Base-by-base conservation (phyloP, 2,329 filamentous ascomycete species). In the Phialophora expanda region DNA sequence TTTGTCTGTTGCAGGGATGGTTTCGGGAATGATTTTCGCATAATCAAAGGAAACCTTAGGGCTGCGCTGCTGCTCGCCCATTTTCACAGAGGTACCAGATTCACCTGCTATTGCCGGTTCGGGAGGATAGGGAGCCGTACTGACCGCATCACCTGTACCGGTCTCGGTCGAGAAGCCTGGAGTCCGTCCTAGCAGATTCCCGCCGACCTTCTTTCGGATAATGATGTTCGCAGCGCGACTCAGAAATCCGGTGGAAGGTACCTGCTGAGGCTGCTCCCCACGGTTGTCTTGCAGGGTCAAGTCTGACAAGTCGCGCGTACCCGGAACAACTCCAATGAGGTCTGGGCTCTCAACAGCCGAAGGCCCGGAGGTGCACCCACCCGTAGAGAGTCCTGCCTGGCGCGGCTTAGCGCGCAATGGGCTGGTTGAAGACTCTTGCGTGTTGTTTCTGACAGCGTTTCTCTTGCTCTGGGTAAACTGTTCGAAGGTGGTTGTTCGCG, bases 391-490 rank as follows among this genome's bases (percentile, higher is more conserved):
- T 44, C 58, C 34, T 28, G 38, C 46, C 34, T 48, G 56, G 26
- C 44, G 60, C 22, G 28, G 17, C 46, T 55, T 64, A 20, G 64
- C 61, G 8, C 56, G 59, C 22, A 30, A n/a, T 2, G 46, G 57
- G 28, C 44, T 54, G 26, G 14, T 24, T 2, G 20, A 32, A 32
- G 46, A 44, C n/a, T 65, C 51, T 5, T 65, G 46, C 32, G 56
- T 34, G 11, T 54, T 63, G 46, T 59, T 44, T 30, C 67, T 64
- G 30, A 65, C 67, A 32, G 58, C 65, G 50, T 62, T 54, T 58
- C 67, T 60, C 60, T 64, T 65, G 44, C 48, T 66, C 53, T 62
- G 66, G 34, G 67, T 69, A 30, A 66, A 60, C 28, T 65, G 59
- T 53, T 69, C 67, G n/a, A 69, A 69, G 14, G 64, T 62, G 22